These are phyloP conservation scores for Stachybotrys echinatus DNA, from an alignment of 2,329 filamentous ascomycete genomes.

Conservation along the genomic window DNA sequence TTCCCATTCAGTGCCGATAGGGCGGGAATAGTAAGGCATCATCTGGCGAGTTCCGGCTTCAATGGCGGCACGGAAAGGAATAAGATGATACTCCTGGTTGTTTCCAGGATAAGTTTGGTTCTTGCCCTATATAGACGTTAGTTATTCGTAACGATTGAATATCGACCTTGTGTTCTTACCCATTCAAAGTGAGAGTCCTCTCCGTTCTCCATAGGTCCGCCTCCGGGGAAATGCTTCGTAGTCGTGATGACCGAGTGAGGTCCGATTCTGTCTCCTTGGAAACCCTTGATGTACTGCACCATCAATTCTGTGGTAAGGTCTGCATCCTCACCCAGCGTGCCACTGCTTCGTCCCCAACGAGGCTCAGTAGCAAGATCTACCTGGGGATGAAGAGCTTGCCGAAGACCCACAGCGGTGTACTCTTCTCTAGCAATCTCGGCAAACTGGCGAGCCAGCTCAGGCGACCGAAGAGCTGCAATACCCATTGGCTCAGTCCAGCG, in stretches of 20 bases:
- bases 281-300: conserved; percentile 38
- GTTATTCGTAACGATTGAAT: background rate
- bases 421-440: conserved; percentile 42
- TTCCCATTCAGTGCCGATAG: conserved; percentile 38
- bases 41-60: conserved; percentile 43
- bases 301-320: conserved; percentile 27
- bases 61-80: conserved; percentile 44
- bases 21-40: conserved; percentile 46
- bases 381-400: conserved; percentile 41
- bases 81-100: conserved; percentile 44
- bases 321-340: conserved; percentile 42
- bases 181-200: conserved; percentile 42
- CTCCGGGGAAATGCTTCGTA: conserved; percentile 48
- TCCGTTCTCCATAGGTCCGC: conserved; percentile 41
- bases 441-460: conserved; percentile 35
- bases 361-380: conserved; percentile 44
- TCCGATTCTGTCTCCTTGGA: conserved; percentile 36
- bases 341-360: conserved; percentile 38
- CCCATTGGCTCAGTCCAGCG: conserved; percentile 46
- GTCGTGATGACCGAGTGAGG: conserved; percentile 36
- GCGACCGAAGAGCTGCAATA: conserved; percentile 38
- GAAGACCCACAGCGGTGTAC: conserved; percentile 32
- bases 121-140: conserved; percentile 37
- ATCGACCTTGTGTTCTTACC: background rate
- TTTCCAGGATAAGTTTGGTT: conserved; percentile 44